Base-by-base conservation (phyloP, 176 grass and related monocot genomes). In the Rhynchospora tenuis region DNA sequence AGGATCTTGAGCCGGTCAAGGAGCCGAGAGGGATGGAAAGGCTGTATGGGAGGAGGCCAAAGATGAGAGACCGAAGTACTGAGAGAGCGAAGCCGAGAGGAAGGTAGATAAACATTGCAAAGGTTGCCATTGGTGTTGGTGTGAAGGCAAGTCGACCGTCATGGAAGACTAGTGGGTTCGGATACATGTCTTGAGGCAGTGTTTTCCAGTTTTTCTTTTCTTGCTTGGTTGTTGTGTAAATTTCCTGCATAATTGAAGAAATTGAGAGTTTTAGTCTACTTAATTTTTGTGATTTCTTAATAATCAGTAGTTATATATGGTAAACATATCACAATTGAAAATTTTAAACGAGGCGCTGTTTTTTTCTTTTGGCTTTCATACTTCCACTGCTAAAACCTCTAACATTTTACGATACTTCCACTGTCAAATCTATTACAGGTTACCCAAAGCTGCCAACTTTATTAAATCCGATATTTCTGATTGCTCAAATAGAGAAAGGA, bases 71-170 rank as follows among this genome's bases (percentile, higher is more conserved):
- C 58, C 94, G 89, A 65, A 82, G 59, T 47, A 80, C 11, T 50
- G 54, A 55, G 85, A 97, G 75, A 60, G 48, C 42, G 46, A 97
- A 0, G 48, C 6, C 89, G 11, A 97, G 61, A 14, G 94, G 94
- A 17, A 97, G 91, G 88, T 85, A 97, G 29, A 92, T 46, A 86
- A 93, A 97, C 91, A 97, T 91, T 89, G 81, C 76, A 50, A 93
- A 76, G 5, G 91, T 87, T 28, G 91, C 86, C 1, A 54, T 19
- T 28, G 94, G 85, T 59, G 85, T 90, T 24, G 94, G 94, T 71
- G 80, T 44, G 87, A 93, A 97, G 20, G 91, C 91, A 17, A 97
- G 71, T 11, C 94, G 82, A 51, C 94, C 94, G 79, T 93, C 94
- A 80, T 97, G 94, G 89, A 97, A 97, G 76, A 97, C 76, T 29